These are phyloP conservation scores for Kockovaella imperatae DNA, from an alignment of 768 basidiomycete species.

Conservation along the genomic window DNA sequence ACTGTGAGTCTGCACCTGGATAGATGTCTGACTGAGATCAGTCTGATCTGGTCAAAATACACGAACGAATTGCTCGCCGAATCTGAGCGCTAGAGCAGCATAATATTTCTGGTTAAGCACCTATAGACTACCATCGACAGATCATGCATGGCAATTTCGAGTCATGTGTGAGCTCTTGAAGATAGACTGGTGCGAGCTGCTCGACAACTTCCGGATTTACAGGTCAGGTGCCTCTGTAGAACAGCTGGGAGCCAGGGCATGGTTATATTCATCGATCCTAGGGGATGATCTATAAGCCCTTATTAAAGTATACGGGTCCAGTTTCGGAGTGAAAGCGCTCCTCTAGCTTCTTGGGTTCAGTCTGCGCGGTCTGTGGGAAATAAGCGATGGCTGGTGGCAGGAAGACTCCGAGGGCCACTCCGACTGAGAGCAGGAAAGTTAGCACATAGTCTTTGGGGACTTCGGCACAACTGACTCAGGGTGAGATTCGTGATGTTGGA, in stretches of 20 bases:
- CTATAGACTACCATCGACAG: not conserved
- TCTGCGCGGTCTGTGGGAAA: constrained; percentile 45
- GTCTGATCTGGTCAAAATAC: constrained; percentile 62
- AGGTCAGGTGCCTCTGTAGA: too few species aligned
- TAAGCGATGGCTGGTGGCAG: constrained; percentile 47
- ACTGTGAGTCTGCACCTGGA: constrained; percentile 45
- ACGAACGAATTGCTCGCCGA: constrained; percentile 30
- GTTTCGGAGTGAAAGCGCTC: constrained; percentile 20
- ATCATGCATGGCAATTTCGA: too few species aligned
- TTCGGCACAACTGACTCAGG: constrained; percentile 21
- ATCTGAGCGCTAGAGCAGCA: constrained; percentile 10
- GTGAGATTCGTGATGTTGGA: constrained; percentile 41
- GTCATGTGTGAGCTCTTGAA: too few species aligned
- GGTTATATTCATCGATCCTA: not conserved
- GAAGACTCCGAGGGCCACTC: constrained; percentile 45
- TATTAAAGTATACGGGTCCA: constrained; percentile 47
- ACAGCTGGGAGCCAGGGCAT: too few species aligned
- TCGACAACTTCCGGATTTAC: too few species aligned
- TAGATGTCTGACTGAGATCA: constrained; percentile 5
- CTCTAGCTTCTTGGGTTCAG: constrained; percentile 44
- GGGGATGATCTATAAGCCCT: constrained; percentile 39
- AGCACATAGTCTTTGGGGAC: not conserved
- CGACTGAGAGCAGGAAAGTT: constrained; percentile 26
- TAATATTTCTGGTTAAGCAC: not conserved
- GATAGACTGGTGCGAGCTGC: too few species aligned